Percentiles rank a stretch among this genome's conserved stretches.
These are phyloP conservation scores for Phialocephala subalpina DNA, from an alignment of 2,329 filamentous ascomycete genomes.

Conservation along the genomic window DNA sequence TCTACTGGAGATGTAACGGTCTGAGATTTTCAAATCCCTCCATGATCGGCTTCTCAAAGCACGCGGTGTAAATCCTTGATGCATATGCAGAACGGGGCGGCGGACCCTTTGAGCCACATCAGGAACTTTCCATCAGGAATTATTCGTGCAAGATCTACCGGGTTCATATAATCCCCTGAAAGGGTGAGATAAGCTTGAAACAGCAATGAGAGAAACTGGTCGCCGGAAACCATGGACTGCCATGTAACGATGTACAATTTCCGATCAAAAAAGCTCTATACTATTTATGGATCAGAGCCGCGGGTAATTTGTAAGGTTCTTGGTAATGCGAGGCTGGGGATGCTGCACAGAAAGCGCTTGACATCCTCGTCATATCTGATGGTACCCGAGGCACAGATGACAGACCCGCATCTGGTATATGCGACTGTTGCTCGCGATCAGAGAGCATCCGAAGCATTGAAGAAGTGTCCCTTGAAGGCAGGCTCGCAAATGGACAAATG, in stretches of 20 bases:
- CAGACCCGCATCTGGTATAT: background rate
- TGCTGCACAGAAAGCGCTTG: conserved; percentile 14
- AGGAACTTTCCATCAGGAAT: conserved; percentile 11
- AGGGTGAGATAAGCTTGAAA: conserved; percentile 11
- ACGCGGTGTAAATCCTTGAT: background rate
- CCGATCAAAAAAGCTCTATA: background rate
- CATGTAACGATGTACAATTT: background rate
- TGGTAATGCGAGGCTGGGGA: conserved; percentile 20
- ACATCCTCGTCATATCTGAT: conserved; percentile 6
- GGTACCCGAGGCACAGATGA: background rate
- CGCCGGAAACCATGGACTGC: background rate
- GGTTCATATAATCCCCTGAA: background rate
- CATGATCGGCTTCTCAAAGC: background rate
- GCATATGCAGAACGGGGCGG: background rate
- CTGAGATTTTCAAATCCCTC: background rate
- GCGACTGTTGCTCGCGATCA: background rate
- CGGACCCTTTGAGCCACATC: conserved; percentile 15
- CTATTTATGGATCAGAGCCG: conserved; percentile 23
- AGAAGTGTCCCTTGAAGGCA: background rate
- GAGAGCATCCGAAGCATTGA: background rate
- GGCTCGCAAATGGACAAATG: conserved; percentile 7
- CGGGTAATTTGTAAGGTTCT: conserved; percentile 27
- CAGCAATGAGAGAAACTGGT: background rate
- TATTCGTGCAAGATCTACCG: conserved; percentile 8
- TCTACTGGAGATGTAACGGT: background rate